Base-by-base conservation (phyloP, 1,139 yeast species). In the Geotrichum reessii region DNA sequence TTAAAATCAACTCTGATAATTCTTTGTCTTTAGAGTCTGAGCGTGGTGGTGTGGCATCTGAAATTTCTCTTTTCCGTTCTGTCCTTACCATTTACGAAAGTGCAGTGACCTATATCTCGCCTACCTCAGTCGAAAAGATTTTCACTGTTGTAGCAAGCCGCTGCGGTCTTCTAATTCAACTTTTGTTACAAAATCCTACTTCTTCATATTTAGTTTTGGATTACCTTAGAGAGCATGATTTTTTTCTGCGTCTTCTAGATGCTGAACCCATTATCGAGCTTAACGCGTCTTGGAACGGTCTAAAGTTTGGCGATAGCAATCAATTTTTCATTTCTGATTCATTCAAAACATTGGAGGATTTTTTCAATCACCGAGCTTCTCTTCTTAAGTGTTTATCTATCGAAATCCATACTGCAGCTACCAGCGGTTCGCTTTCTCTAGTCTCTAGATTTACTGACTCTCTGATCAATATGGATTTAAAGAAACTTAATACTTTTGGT, bases 331-430 rank as follows among this genome's bases (percentile, higher is more conserved):
- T 59, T 28, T 56, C 66, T 7, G 62, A 61, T 12, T 61, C 81
- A 40, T 74, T 81, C 53, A 79, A 82, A 40, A 78, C 95, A 0
- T 76, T 89, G 57, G 74, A 83, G 50, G 76, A 84, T 0, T 87
- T 88, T 65, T 78, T 86, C 59, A 78, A 76, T 50, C 86, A 83
- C 64, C 79, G 96, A 67, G 80, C 83, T 52, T 75, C 79, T 28
- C 74, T 86, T 7, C 74, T 89, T 40, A 88, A 86, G 63, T 83
- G 84, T 65, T 73, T 89, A 58, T 81, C 93, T n/a, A 73, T 86
- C 59, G 95, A 89, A 64, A 76, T 90, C 37, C 91, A 87, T 67
- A 79, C 79, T 59, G 76, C 84, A n/a, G 78, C 85, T 19, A 67
- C 65, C 1, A 66, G 69, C 33, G 82, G 84, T 1, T 80, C 89